Percentiles rank a stretch among this genome's conserved stretches.
These are phyloP conservation scores for Colletotrichum higginsianum DNA, from an alignment of 2,329 filamentous ascomycete species.

Conservation along the genomic window DNA sequence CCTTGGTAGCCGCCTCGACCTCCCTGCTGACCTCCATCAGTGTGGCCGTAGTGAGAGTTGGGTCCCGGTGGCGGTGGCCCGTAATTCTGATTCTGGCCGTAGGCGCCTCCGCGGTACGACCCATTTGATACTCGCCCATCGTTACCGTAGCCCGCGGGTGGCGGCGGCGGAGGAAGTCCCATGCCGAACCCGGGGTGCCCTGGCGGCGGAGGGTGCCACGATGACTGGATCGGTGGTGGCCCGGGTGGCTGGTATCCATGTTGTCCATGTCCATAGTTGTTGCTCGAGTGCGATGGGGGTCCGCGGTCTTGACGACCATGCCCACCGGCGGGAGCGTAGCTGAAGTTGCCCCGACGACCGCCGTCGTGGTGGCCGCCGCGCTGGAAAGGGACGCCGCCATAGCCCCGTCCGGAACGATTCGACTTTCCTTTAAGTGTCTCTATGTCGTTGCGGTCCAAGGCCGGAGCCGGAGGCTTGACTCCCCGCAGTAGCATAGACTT, in stretches of 20 bases:
- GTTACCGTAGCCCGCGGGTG: slow-evolving; percentile 55
- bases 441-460: slow-evolving; percentile 82
- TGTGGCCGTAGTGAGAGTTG: slow-evolving; percentile 11
- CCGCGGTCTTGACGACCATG: slow-evolving; percentile 42
- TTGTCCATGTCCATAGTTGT: slow-evolving; percentile 42
- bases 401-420: slow-evolving; percentile 75
- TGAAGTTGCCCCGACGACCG: slow-evolving; percentile 63
- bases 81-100: slow-evolving; percentile 31
- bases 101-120: slow-evolving; percentile 23
- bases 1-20: slow-evolving; percentile 35
- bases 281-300: slow-evolving; percentile 33
- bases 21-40: slow-evolving; percentile 22
- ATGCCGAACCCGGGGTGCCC: slow-evolving; percentile 60
- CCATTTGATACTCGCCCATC: slow-evolving; percentile 33
- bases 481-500: slow-evolving; percentile 96
- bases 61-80: slow-evolving; percentile 22
- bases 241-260: slow-evolving; percentile 4
- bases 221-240: slow-evolving; percentile 44
- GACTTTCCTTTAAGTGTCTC: slow-evolving; percentile 79
- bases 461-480: slow-evolving; percentile 79
- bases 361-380: slow-evolving; percentile 61
- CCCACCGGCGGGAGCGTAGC: slow-evolving; percentile 59
- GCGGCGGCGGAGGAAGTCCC: slow-evolving; percentile 62
- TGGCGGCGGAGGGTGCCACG: slow-evolving; percentile 62
- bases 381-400: slow-evolving; percentile 76